Conservation (phyloP, 176 grass and related monocot species). For the Microstegium vimineum region DNA sequence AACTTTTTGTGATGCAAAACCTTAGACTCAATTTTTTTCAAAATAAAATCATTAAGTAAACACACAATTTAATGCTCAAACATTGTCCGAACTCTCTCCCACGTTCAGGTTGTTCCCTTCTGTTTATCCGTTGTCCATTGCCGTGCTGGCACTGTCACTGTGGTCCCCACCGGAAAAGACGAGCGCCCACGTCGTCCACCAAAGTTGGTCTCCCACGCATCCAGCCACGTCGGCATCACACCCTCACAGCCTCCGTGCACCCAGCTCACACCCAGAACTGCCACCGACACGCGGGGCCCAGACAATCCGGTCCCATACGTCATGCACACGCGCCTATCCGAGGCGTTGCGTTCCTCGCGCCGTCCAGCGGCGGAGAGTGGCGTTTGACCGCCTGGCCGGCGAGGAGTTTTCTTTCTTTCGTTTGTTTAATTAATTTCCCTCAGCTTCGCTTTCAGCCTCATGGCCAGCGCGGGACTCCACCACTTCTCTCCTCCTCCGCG, state of each 20-base stretch:
- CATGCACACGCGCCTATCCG: background rate
- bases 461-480: conserved; percentile 25
- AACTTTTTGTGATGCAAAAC: background rate
- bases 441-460: conserved; percentile 18
- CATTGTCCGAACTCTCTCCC: background rate
- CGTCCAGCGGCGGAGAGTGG: background rate
- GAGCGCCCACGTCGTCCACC: background rate
- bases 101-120: background rate
- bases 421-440: background rate
- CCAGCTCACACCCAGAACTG: accelerated
- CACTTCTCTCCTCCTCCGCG: background rate
- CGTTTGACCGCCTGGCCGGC: background rate
- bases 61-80: background rate
- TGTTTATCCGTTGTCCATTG: background rate
- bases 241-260: background rate
- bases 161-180: background rate
- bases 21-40: background rate
- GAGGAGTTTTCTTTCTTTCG: background rate
- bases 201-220: background rate
- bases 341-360: background rate
- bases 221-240: conserved; percentile 15
- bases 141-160: conserved; percentile 3
- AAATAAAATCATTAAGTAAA: background rate
- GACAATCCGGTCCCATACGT: accelerated
- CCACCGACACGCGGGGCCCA: background rate